Base-by-base conservation (phyloP, 163 green algal genomes). In the Scenedesmus sp. region DNA sequence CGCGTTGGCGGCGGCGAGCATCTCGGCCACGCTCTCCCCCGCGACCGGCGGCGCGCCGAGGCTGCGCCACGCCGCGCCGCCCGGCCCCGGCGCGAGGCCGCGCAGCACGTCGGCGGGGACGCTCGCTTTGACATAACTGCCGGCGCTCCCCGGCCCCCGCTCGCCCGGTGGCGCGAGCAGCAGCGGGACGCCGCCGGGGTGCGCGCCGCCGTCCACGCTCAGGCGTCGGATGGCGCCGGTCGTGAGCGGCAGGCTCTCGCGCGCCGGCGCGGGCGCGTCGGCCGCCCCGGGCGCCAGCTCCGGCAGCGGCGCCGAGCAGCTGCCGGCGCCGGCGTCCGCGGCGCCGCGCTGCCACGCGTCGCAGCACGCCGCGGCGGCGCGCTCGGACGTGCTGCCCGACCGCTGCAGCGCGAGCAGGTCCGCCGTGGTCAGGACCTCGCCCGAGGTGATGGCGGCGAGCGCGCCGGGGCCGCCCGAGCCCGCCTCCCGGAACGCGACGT, bases 1-100 rank as follows among this genome's bases (percentile, higher is more conserved):
- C 31, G 26, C 26, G 66, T 76, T 76, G 29, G 66, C 51, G 22
- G 50, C 66, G 60, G 50, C 51, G 29, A 76, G 48, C 14, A 63
- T 51, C 24, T 51, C 42, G 24, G 24, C 39, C 42, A 42, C 39
- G 24, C 63, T 58, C 42, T 2, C 15, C 29, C 15, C 17, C 45
- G n/a, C 28, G 7, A 17, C 29, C 44, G 31, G 48, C 48, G 53
- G 17, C n/a, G 10, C 9, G 24, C n/a, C 53, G 9, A 11, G 10
- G n/a, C 53, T 5, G 9, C 53, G n/a, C 24, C 6, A 7, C 53
- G 9, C 53, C 53, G 53, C 10, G 9, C 53, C 10, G 24, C 53
- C 53, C 10, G n/a, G 9, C 6, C 22, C 6, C 7, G 24, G 9
- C 53, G n/a, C 53, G 9, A 34, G 53, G n/a, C 53, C 53, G 6